Evolutionary conservation across 768 basidiomycete genomes (phyloP), one percentile per base, ranked within the genome.

Genomic region (Cubamyces lactineus): DNA sequence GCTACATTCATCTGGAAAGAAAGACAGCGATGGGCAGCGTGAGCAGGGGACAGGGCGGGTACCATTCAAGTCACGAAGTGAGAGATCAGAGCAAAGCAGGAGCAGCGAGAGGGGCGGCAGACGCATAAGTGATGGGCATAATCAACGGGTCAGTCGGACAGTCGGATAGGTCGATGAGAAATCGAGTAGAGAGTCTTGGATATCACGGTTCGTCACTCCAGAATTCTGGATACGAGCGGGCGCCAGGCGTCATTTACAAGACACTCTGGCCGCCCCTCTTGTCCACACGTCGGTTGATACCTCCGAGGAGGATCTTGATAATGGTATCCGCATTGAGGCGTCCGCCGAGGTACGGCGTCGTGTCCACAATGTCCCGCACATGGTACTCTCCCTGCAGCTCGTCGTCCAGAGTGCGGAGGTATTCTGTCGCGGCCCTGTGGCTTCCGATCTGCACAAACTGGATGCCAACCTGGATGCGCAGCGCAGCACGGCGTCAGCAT

Each of bases 401-500:
- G 65, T 89, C 81, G 65, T 91, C 90, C 13, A 91, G 76, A 56
- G 82, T 74, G 57, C 77, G 70, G 47, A 85, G 76, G 66, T 70
- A 87, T 67, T 73, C 74, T 2, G 78, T 66, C 47, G 85, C 76
- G 47, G 53, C 66, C 39, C 59, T 70, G 66, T 69, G 72, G 63
- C 82, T 71, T 5, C 89, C 89, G 39, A 92, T 83, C 71, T 91
- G 90, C 1, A 92, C 81, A 53, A 92, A 88, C 64, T 89, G 87
- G 26, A 89, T 81, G 0, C 88, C 86, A 17, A 89, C 76, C 82
- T 89, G 69, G 17, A 6, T 45, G 7, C 24, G 47, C 30, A 70
- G 40, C 23, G 24, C 39, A 5, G 43, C 30, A 41, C 15, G 43
- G 16, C 41, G 21, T n/a, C 39, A 13, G 52, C 38, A 53, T 23